phyloP scores from a whole-genome alignment of 805 yeast species.

The Candida ulmi region DNA sequence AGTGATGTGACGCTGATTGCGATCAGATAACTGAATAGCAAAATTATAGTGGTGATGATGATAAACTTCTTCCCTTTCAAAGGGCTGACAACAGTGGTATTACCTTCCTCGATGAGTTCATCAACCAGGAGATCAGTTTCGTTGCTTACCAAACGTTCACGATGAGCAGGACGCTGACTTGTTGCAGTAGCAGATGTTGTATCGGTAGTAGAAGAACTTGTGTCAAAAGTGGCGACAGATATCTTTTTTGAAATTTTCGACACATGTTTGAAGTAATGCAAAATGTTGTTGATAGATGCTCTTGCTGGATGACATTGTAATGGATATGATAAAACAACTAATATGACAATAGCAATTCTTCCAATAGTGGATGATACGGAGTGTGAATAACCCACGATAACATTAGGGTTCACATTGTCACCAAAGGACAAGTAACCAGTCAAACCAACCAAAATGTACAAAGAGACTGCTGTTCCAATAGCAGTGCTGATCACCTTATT shows the following conservation, averaged over 20 bases:
- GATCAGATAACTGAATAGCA: constrained; percentile 51
- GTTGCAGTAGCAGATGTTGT: not conserved
- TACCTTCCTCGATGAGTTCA: constrained; percentile 28
- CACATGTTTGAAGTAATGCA: constrained; percentile 39
- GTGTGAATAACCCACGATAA: constrained; percentile 70
- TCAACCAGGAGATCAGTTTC: constrained; percentile 15
- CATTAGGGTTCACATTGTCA: constrained; percentile 68
- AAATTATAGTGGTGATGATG: constrained; percentile 44
- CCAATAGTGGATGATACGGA: constrained; percentile 69
- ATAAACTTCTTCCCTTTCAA: constrained; percentile 36
- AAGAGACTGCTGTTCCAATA: constrained; percentile 50
- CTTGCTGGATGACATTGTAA: constrained; percentile 89
- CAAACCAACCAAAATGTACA: constrained; percentile 71
- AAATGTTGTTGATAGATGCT: constrained; percentile 70
- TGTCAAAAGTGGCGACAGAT: constrained; percentile 10
- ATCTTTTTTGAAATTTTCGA: constrained; percentile 17
- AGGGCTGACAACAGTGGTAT: constrained; percentile 18
- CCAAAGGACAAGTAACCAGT: constrained; percentile 88
- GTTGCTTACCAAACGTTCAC: not conserved
- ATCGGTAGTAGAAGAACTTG: not conserved
- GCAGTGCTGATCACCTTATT: constrained; percentile 45
- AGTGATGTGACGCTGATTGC: constrained; percentile 69
- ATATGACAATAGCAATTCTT: constrained; percentile 68
- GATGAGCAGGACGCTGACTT: not conserved
- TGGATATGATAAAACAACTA: constrained; percentile 84